These are phyloP conservation scores for Alectoria sarmentosa DNA, from an alignment of 495 filamentous ascomycete genomes.

Conservation along the genomic window DNA sequence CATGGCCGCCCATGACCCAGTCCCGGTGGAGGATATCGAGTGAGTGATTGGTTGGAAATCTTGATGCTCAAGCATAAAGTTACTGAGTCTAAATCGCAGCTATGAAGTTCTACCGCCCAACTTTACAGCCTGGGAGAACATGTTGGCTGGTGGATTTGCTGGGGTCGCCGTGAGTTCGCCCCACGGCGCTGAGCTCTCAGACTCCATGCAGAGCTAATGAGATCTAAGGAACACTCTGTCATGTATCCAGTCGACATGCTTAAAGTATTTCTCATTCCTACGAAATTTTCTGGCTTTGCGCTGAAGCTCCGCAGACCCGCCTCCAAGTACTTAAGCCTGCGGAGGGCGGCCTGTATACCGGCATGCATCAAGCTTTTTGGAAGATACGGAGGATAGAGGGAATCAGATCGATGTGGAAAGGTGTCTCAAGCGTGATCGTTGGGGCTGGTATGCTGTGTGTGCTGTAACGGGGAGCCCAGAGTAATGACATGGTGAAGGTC, in stretches of 20 bases:
- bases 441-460: conserved; percentile 66
- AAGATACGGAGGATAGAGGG: conserved; percentile 89
- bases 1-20: conserved; percentile 35
- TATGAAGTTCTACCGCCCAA: conserved; percentile 68
- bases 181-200: conserved; percentile 15
- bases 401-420: conserved; percentile 86
- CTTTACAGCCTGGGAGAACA: conserved; percentile 65
- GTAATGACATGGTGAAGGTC: conserved; percentile 53
- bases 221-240: conserved; percentile 67
- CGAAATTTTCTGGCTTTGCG: conserved; percentile 11
- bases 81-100: conserved; percentile 30
- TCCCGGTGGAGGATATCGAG: conserved; percentile 32
- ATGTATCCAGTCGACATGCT: conserved; percentile 99
- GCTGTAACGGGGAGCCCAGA: conserved; percentile 12
- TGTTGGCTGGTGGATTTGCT: conserved; percentile 92
- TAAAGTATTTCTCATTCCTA: conserved; percentile 58
- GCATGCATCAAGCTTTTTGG: conserved; percentile 84
- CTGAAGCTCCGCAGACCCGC: conserved; percentile 59
- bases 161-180: conserved; percentile 75
- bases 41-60: neutral
- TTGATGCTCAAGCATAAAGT: neutral
- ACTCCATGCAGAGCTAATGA: conserved; percentile 19
- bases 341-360: conserved; percentile 78
- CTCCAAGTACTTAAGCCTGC: conserved; percentile 94
- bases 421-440: conserved; percentile 90